A percentile compares a stretch with the other conserved stretches of the same genome.
Evolutionary conservation across 2,329 filamentous ascomycete species (phyloP).

Genomic region (Ciborinia camelliae): DNA sequence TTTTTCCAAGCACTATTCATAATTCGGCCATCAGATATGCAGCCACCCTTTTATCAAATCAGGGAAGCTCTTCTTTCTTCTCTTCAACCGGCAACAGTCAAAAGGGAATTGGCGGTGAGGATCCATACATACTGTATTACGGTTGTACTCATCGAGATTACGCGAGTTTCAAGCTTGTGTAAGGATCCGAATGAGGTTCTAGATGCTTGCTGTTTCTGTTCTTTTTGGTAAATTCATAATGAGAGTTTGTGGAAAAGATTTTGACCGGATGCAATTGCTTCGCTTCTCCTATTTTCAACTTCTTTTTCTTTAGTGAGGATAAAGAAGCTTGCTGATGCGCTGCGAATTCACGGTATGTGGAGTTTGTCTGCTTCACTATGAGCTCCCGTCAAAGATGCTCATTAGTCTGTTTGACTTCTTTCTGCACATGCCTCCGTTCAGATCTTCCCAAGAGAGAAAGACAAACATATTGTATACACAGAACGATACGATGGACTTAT

Average conservation of each 20-base stretch:
- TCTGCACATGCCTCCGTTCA: background rate
- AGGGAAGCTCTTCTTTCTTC: background rate
- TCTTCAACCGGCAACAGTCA: conserved; percentile 22
- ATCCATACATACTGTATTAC: too few species aligned
- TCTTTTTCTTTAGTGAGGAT: background rate
- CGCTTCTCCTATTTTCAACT: background rate
- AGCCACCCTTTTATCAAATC: conserved; percentile 29
- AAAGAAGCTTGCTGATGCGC: background rate
- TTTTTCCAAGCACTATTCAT: conserved; percentile 23
- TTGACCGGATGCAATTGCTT: background rate
- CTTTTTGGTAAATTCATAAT: conserved; percentile 13
- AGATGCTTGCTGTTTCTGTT: conserved; percentile 4
- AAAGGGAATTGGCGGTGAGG: conserved; percentile 34
- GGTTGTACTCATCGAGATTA: conserved; percentile 19
- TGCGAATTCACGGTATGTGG: too few species aligned
- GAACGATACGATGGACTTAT: background rate
- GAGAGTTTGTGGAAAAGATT: background rate
- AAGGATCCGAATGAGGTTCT: conserved; percentile 24
- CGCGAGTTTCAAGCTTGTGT: conserved; percentile 24
- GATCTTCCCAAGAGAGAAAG: background rate
- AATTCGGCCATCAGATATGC: conserved; percentile 36
- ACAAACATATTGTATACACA: background rate
- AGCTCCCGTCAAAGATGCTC: background rate
- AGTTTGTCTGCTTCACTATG: background rate
- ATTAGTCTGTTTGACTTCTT: background rate